These are phyloP conservation scores for Chaetomium fimeti DNA, from an alignment of 495 filamentous ascomycete species.

Conservation along the genomic window DNA sequence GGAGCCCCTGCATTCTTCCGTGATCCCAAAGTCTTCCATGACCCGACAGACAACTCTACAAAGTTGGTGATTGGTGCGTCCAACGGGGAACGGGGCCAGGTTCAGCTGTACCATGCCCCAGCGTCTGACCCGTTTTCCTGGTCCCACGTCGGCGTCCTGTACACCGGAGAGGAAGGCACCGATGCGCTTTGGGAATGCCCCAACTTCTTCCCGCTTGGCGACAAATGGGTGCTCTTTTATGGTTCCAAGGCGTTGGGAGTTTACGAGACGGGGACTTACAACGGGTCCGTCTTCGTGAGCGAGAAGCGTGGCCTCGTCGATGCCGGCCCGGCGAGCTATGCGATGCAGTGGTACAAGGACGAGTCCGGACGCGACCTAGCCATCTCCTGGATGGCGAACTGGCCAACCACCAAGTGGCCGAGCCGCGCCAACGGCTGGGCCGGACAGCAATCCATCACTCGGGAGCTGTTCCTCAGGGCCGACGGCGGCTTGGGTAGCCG, in stretches of 20 bases:
- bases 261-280: conserved; percentile 13
- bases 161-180: conserved; percentile 4
- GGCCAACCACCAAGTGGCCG: conserved; percentile 3
- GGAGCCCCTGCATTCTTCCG: conserved; percentile 1
- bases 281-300: conserved; percentile 8
- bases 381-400: conserved; percentile 13
- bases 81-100: not conserved
- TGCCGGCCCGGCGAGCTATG: conserved; percentile 14
- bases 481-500: conserved; percentile 13
- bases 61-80: conserved; percentile 7
- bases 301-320: conserved; percentile 13
- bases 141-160: conserved; percentile 8
- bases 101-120: conserved; percentile 5
- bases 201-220: conserved; percentile 11
- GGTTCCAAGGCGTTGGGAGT: not conserved
- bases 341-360: conserved; percentile 15
- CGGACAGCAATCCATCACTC: conserved; percentile 12
- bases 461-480: conserved; percentile 10
- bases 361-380: conserved; percentile 11
- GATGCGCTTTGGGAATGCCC: conserved; percentile 8
- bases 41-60: conserved; percentile 9
- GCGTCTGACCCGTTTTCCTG: conserved; percentile 1
- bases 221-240: conserved; percentile 15
- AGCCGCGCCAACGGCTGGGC: conserved; percentile 13
- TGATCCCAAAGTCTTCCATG: conserved; percentile 11